Conservation (phyloP, 2,329 filamentous ascomycete species). For the Capronia americana region DNA sequence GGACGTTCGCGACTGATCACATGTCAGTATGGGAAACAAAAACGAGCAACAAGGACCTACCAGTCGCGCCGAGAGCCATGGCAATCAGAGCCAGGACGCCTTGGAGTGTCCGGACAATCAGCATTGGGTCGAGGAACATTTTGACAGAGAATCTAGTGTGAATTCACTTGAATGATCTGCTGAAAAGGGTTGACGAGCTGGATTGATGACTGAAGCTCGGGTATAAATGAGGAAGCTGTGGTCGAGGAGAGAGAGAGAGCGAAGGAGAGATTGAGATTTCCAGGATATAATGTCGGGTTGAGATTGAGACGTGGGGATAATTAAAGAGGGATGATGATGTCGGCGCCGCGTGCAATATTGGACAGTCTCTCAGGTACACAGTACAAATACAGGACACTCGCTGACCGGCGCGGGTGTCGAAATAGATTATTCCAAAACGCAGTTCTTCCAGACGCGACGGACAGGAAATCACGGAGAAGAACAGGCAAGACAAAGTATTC, state of each 20-base stretch:
- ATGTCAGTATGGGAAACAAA: conserved; percentile 52
- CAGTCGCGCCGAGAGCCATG: conserved; percentile 74
- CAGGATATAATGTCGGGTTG: neutral
- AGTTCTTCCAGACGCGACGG: neutral
- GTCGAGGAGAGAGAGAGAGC: neutral
- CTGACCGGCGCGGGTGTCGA: conserved; percentile 15
- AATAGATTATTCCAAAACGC: conserved; percentile 4
- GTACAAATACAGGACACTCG: conserved; percentile 17
- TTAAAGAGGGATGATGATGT: neutral
- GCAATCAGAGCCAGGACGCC: conserved; percentile 73
- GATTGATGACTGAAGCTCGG: neutral
- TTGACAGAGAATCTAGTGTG: neutral
- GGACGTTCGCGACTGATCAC: conserved; percentile 38
- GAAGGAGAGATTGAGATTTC: neutral
- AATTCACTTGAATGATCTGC: neutral
- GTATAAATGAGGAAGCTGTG: neutral
- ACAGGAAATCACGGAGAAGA: neutral
- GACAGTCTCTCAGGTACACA: neutral
- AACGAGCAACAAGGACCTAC: conserved; percentile 32
- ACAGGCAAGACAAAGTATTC: conserved; percentile 16
- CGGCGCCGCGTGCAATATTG: neutral
- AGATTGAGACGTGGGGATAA: neutral
- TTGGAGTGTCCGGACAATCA: conserved; percentile 71
- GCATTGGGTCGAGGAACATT: conserved; percentile 62
- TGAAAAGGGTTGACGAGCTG: neutral